Base-by-base conservation (phyloP, 164 flowering plant genomes). In the Warburgia ugandensis region DNA sequence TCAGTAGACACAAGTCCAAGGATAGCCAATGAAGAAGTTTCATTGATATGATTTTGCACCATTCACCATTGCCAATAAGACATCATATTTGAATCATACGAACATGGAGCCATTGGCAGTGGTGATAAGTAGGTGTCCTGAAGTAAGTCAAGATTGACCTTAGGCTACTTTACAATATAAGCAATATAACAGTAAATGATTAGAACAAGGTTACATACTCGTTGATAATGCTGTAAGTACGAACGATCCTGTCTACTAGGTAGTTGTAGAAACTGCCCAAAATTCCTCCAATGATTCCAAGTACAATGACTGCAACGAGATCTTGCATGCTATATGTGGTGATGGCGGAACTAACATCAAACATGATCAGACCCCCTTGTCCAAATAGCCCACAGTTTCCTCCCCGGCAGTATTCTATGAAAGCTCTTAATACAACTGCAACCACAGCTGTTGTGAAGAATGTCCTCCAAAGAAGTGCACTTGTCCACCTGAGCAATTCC, bases 381-480 rank as follows among this genome's bases (percentile, higher is more conserved):
- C 97, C 97, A 72, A 90, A 90, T 23, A 86, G 61, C 14, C 97
- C 97, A 75, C 94, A 90, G 11, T 62, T 68, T 30, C 85, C 95
- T 69, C 69, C 71, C 50, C 71, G 66, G 64, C 98, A 91, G 51
- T 70, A 71, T 45, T 75, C 76, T 17, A 87, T 84, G 33, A 81
- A 50, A 60, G 64, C 70, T 61, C 92, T 74, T 56, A 87, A 59
- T 7, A 83, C 88, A 39, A 91, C 76, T 5, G 90, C 95, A 12
- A 83, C 90, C 5, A 87, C 84, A 30, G 96, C 97, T 40, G 97
- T 86, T 0, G 95, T 86, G 66, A 86, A 90, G 61, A 90, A 90
- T 0, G 97, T 80, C 65, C 95, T 82, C 97, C 97, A 91, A 6
- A 91, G 85, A 62, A 91, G 88, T 52, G 98, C 96, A 69, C 95